phyloP scores from a whole-genome alignment of 1,284 basidiomycete species.

The Vanrija humicola region DNA sequence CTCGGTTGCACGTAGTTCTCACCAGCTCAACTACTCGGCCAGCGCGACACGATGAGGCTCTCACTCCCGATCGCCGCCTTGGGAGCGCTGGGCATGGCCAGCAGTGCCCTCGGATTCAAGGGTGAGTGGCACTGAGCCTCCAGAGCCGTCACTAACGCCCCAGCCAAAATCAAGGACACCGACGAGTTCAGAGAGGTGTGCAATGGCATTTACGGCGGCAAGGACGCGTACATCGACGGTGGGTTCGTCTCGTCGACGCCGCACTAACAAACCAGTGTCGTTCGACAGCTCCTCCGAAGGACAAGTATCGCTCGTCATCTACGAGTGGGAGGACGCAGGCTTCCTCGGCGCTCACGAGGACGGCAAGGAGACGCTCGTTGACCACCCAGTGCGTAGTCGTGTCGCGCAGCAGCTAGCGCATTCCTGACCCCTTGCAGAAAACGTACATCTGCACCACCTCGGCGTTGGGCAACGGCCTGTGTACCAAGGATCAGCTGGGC shows the following conservation, averaged over 20 bases:
- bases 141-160: too few relatives aligned
- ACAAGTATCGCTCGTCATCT: slow-evolving; percentile 89
- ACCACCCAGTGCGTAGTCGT: neutral
- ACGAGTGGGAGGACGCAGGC: slow-evolving; percentile 84
- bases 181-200: slow-evolving; percentile 76
- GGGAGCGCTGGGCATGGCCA: too few relatives aligned
- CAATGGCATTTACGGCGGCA: slow-evolving; percentile 86
- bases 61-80: too few relatives aligned
- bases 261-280: slow-evolving; percentile 57
- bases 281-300: slow-evolving; percentile 75
- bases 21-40: too few relatives aligned
- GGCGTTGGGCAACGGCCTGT: slow-evolving; percentile 66
- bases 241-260: slow-evolving; percentile 29
- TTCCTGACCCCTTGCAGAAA: slow-evolving; percentile 56
- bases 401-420: neutral
- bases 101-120: too few relatives aligned
- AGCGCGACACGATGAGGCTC: too few relatives aligned
- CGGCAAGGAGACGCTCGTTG: slow-evolving; percentile 30
- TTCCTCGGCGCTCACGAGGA: slow-evolving; percentile 63
- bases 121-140: too few relatives aligned
- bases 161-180: slow-evolving; percentile 51
- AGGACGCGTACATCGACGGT: slow-evolving; percentile 82
- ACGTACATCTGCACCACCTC: slow-evolving; percentile 70
- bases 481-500: slow-evolving; percentile 66
- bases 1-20: too few relatives aligned